These are phyloP conservation scores for Apiosordaria backusii DNA, from an alignment of 495 filamentous ascomycete species.

Conservation along the genomic window DNA sequence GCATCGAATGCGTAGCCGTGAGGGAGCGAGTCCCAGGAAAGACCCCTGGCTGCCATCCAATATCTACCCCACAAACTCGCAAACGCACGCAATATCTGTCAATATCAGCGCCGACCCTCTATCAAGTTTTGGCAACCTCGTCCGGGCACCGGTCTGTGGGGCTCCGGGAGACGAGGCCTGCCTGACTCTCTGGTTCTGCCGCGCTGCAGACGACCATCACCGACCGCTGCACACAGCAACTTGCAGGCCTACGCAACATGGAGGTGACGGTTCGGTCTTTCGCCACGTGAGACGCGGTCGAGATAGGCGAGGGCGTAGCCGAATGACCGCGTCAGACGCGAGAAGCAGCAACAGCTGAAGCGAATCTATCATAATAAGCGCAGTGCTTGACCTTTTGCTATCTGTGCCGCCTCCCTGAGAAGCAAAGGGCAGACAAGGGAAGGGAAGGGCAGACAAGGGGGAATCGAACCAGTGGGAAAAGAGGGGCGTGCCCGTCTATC, in stretches of 20 bases:
- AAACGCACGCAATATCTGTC: conserved; percentile 37
- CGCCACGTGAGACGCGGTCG: conserved; percentile 23
- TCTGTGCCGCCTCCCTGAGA: not conserved
- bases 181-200: not conserved
- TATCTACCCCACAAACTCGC: conserved; percentile 40
- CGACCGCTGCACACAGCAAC: conserved; percentile 12
- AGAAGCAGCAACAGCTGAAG: conserved; percentile 1
- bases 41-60: conserved; percentile 14
- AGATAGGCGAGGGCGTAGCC: conserved; percentile 15
- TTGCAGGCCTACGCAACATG: conserved; percentile 19
- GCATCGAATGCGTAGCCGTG: not conserved
- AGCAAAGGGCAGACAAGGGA: not conserved
- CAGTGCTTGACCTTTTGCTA: not conserved
- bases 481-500: conserved; percentile 6
- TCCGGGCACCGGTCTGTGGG: conserved; percentile 21
- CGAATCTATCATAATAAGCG: conserved; percentile 6
- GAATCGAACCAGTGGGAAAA: not conserved
- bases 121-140: conserved; percentile 15
- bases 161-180: conserved; percentile 16
- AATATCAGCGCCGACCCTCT: conserved; percentile 22
- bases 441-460: not conserved
- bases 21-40: conserved; percentile 16
- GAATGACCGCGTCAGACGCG: conserved; percentile 9
- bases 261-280: conserved; percentile 9
- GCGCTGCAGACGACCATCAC: conserved; percentile 9